Evolutionary conservation across 352 stramenopile genomes (phyloP).

Genomic region (Peronospora destructor): DNA sequence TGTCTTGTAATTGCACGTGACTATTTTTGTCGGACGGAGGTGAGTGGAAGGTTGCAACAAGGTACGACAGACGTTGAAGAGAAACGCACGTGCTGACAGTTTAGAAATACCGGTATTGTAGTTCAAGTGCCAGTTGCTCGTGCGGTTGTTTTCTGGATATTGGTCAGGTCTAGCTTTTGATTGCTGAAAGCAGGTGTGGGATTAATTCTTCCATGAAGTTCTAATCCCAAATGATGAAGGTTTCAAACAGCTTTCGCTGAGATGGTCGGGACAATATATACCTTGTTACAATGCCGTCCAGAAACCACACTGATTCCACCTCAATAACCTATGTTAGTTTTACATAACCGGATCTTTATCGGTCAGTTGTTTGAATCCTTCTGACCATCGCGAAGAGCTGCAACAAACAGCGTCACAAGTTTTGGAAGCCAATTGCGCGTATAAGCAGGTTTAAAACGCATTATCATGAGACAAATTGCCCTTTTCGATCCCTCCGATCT

Average conservation of each 20-base stretch:
- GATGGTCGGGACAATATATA: conserved; percentile 67
- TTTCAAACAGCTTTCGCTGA: conserved; percentile 67
- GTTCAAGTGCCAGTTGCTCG: conserved; percentile 3
- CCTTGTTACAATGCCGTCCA: conserved; percentile 75
- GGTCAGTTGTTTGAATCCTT: too few species aligned
- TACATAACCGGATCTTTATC: too few species aligned
- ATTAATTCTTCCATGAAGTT: conserved; percentile 79
- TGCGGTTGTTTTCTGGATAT: neutral
- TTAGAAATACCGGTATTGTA: too few species aligned
- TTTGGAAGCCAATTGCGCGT: too few species aligned
- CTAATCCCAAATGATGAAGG: conserved; percentile 83
- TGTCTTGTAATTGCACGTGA: neutral
- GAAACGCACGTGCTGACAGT: too few species aligned
- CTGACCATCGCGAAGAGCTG: too few species aligned
- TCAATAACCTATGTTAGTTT: neutral
- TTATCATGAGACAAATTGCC: too few species aligned
- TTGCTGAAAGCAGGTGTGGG: conserved; percentile 44
- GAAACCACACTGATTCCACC: conserved; percentile 56
- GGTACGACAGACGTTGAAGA: conserved; percentile 45
- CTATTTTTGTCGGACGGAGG: conserved; percentile 28
- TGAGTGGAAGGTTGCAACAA: conserved; percentile 54
- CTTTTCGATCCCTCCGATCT: too few species aligned
- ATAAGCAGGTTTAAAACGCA: neutral
- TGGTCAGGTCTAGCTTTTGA: neutral
- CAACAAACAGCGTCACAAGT: too few species aligned